These are phyloP conservation scores for Pezicula radicicola DNA, from an alignment of 2,329 filamentous ascomycete species.

Conservation along the genomic window DNA sequence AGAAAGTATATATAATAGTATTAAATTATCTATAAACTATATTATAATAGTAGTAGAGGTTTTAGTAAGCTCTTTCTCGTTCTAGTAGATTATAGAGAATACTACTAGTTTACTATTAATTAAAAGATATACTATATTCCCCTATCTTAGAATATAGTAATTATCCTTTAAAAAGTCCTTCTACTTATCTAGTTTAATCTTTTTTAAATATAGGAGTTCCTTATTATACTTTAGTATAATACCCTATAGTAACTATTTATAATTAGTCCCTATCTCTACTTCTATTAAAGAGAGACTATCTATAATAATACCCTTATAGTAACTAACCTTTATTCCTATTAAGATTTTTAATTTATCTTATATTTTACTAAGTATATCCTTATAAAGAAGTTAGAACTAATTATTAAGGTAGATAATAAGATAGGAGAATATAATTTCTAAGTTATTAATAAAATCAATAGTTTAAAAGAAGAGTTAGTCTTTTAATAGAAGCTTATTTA, in stretches of 20 bases:
- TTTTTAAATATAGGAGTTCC: slow-evolving; percentile 43
- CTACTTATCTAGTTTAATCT: slow-evolving; percentile 26
- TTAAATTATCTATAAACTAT: slow-evolving; percentile 43
- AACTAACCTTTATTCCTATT: slow-evolving; percentile 43
- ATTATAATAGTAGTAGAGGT: slow-evolving; percentile 46
- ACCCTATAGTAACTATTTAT: slow-evolving; percentile 27
- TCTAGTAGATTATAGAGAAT: slow-evolving; percentile 56
- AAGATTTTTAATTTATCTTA: slow-evolving; percentile 56
- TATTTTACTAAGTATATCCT: slow-evolving; percentile 68
- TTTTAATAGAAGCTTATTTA: too few species aligned
- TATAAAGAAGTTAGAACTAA: slow-evolving; percentile 67
- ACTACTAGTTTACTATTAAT: slow-evolving; percentile 47
- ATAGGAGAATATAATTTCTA: background rate
- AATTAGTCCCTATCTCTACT: slow-evolving; percentile 8
- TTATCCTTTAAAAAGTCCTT: slow-evolving; percentile 45
- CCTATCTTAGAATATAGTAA: slow-evolving; percentile 51
- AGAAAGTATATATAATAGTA: slow-evolving; percentile 43
- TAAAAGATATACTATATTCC: slow-evolving; percentile 60
- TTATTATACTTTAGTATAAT: slow-evolving; percentile 38
- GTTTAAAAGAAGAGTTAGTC: slow-evolving; percentile 53
- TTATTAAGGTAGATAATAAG: slow-evolving; percentile 58
- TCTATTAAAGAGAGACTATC: slow-evolving; percentile 19
- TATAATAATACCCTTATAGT: slow-evolving; percentile 36
- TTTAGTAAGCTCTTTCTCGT: slow-evolving; percentile 41
- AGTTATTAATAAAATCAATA: slow-evolving; percentile 44